A percentile compares a stretch with the other conserved stretches of the same genome.
Conservation (phyloP, 768 basidiomycete genomes). For the Symmetrospora coprosmae region DNA sequence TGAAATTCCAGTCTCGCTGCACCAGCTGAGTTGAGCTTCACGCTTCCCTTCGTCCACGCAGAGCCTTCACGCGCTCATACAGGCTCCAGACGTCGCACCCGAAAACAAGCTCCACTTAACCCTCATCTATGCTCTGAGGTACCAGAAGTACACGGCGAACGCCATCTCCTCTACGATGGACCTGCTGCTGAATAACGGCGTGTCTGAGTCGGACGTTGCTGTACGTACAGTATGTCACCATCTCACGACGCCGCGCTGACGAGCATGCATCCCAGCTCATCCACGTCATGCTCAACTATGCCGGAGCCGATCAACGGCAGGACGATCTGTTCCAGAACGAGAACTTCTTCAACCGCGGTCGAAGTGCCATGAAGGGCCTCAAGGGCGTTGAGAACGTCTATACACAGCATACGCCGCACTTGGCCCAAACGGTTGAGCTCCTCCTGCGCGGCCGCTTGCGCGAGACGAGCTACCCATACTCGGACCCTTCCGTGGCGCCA, state of each 20-base stretch:
- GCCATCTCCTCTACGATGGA: constrained; percentile 55
- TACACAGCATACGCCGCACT: constrained; percentile 87
- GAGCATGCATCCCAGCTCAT: constrained; percentile 50
- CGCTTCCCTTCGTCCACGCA: constrained; percentile 35
- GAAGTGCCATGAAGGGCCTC: constrained; percentile 84
- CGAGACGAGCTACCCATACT: constrained; percentile 79
- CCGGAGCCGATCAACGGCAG: constrained; percentile 89
- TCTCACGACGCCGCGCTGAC: not conserved
- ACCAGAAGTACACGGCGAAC: constrained; percentile 72
- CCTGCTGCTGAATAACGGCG: constrained; percentile 37
- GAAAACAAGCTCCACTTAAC: constrained; percentile 79
- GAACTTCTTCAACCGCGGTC: constrained; percentile 80
- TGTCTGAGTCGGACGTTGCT: constrained; percentile 32
- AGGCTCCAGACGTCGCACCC: constrained; percentile 51
- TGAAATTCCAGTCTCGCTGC: no score
- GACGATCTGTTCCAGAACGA: constrained; percentile 94
- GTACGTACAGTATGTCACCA: constrained; percentile 1
- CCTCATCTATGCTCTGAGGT: constrained; percentile 80
- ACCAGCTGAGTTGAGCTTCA: not conserved
- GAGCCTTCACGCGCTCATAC: constrained; percentile 68
- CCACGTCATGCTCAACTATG: constrained; percentile 78
- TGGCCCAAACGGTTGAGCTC: constrained; percentile 80
- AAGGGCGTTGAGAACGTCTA: constrained; percentile 99
- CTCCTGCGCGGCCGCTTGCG: constrained; percentile 70
- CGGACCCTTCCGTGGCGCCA: constrained; percentile 48